A percentile compares a stretch with the other conserved stretches of the same genome.
Evolutionary conservation across 2,329 filamentous ascomycete genomes (phyloP).

Genomic region (Xylaria sp.): DNA sequence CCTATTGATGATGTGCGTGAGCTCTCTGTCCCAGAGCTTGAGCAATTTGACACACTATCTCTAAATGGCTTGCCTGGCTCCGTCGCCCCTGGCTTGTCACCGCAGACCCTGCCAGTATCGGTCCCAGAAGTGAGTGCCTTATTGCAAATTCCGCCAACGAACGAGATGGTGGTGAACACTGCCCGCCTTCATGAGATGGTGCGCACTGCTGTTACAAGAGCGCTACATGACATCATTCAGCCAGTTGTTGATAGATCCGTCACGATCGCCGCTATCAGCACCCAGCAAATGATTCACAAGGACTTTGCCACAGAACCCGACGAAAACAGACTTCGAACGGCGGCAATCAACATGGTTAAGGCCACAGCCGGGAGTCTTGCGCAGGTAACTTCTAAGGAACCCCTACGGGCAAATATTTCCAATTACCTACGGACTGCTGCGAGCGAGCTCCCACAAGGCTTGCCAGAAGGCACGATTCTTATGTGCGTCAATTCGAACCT

Average conservation of each 20-base stretch:
- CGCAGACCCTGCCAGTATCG: conserved; percentile 76
- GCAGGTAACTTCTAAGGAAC: conserved; percentile 97
- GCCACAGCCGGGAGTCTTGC: conserved; percentile 92
- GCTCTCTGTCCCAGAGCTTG: conserved; percentile 69
- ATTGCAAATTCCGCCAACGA: conserved; percentile 80
- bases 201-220: conserved; percentile 81
- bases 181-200: conserved; percentile 77
- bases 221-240: conserved; percentile 94
- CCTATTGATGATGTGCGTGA: conserved; percentile 67
- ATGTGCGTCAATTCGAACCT: conserved; percentile 99
- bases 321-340: conserved; percentile 82
- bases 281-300: conserved; percentile 92
- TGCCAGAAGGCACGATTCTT: conserved; percentile 92
- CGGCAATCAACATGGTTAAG: conserved; percentile 93
- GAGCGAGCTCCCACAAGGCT: conserved; percentile 73
- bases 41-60: conserved; percentile 82
- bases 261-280: conserved; percentile 96
- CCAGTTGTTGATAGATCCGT: conserved; percentile 97
- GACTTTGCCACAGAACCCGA: conserved; percentile 95
- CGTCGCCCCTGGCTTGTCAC: conserved; percentile 75
- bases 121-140: conserved; percentile 84
- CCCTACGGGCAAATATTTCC: conserved; percentile 92
- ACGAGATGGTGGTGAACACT: conserved; percentile 77
- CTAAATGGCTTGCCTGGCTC: conserved; percentile 74
- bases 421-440: conserved; percentile 87